These are phyloP conservation scores for Rhodotorula graminis DNA, from an alignment of 768 basidiomycete species.

Conservation along the genomic window DNA sequence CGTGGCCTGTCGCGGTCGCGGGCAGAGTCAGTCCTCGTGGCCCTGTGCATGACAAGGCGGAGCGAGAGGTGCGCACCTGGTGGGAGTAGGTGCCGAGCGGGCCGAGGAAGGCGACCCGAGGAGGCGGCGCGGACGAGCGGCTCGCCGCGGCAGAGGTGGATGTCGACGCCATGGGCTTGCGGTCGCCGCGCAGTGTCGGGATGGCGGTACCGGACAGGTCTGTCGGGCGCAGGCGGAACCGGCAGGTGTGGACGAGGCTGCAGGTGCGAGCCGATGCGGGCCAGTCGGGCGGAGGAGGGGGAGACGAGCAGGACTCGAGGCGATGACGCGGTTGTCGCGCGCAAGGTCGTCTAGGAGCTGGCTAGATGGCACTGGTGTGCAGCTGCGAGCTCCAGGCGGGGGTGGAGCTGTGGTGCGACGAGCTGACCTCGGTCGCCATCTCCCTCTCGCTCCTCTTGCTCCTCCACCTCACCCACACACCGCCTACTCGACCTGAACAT, in stretches of 20 bases:
- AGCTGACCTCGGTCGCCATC: neutral
- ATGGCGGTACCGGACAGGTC: too few species aligned
- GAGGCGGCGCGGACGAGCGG: neutral
- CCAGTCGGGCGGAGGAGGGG: neutral
- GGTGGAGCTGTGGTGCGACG: neutral
- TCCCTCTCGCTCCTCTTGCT: neutral
- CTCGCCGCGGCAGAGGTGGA: neutral
- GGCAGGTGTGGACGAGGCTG: too few species aligned
- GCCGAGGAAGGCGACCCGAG: constrained; percentile 40
- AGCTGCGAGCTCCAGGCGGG: too few species aligned
- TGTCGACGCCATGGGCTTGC: neutral
- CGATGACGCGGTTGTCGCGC: neutral
- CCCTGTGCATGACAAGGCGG: too few species aligned
- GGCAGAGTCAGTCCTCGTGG: neutral
- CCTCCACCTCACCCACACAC: neutral
- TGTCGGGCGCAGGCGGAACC: too few species aligned
- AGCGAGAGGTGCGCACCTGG: constrained; percentile 21
- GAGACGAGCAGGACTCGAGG: neutral
- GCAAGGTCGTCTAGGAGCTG: neutral
- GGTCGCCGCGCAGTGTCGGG: neutral
- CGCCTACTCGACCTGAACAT: neutral
- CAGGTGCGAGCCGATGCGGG: neutral
- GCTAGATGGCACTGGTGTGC: too few species aligned
- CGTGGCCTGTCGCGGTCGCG: constrained; percentile 19
- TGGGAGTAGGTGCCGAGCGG: constrained; percentile 42